Base-by-base conservation (phyloP, 495 filamentous ascomycete genomes). In the Glonium stellatum region DNA sequence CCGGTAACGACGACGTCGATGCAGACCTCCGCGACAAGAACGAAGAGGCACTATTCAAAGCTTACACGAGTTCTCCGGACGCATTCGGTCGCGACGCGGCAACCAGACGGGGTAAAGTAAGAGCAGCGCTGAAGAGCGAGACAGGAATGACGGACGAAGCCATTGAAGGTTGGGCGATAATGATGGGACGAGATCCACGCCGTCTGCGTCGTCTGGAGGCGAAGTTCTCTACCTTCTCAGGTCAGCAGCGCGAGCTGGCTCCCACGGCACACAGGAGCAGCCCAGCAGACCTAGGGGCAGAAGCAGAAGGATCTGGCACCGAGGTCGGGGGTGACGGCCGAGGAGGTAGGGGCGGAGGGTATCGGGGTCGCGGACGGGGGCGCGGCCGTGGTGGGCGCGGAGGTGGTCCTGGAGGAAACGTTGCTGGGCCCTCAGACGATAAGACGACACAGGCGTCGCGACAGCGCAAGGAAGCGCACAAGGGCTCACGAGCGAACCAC, bases 91-190 rank as follows among this genome's bases (percentile, higher is more conserved):
- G 92, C 6, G 87, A 88, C 57, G 77, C 83, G 0, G 76, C 75
- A 8, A 88, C 88, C 3, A 78, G 91, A 54, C 76, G 87, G 58
- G 77, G 85, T 0, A 75, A 80, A 37, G 73, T 80, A 1, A 75
- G 93, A 54, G 72, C 67, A 5, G 74, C 75, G n/a, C 72, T 98
- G 42, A 89, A 84, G 65, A 78, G 78, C 15, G 85, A 89, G 63
- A 95, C 89, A 11, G 87, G 84, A 9, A 87, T 95, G 88, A 93
- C 89, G 0, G 92, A 98, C 63, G 93, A 98, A 70, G 86, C 84
- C 6, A 88, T 98, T 46, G 93, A 98, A 70, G 93, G 93, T 13
- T 98, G 91, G 90, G 88, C 79, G 2, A 72, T 96, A 23, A 96
- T 97, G 89, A 69, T 96, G 1, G 69, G 70, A 6, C 76, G 92